phyloP scores from a whole-genome alignment of 139 green algal species.

The Chlorella sp. region DNA sequence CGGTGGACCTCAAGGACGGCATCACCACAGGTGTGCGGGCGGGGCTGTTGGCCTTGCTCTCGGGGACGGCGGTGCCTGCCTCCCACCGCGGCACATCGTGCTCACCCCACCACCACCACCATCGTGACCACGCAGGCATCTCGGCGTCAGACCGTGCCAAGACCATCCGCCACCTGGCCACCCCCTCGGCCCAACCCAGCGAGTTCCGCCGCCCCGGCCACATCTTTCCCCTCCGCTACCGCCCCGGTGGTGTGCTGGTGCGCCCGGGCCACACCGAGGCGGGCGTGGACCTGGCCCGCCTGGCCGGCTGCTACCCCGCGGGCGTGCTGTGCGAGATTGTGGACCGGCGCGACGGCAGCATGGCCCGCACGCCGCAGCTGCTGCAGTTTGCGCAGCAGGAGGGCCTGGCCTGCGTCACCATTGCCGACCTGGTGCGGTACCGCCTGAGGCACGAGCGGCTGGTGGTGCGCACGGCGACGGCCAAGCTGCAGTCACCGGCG shows the following conservation, averaged over 20 bases:
- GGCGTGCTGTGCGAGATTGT: slow-evolving; percentile 96
- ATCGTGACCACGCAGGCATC: slow-evolving; percentile 85
- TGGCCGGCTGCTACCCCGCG: slow-evolving; percentile 81
- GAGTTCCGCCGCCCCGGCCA: slow-evolving; percentile 92
- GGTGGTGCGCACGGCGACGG: slow-evolving; percentile 2
- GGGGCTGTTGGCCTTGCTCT: too few species aligned
- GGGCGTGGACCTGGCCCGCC: slow-evolving; percentile 77
- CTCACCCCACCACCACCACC: too few species aligned
- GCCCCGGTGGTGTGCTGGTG: slow-evolving; percentile 71
- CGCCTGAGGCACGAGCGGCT: slow-evolving; percentile 36
- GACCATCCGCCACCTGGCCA: slow-evolving; percentile 79
- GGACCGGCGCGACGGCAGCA: slow-evolving; percentile 69
- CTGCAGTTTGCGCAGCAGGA: slow-evolving; percentile 74
- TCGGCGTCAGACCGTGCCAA: slow-evolving; percentile 79
- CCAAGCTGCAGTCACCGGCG: slow-evolving; percentile 11
- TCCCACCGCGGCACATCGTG: too few species aligned
- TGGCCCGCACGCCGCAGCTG: slow-evolving; percentile 80
- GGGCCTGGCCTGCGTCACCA: slow-evolving; percentile 84
- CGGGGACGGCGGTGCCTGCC: too few species aligned
- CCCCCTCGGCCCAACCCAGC: slow-evolving; percentile 33
- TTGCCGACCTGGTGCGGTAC: slow-evolving; percentile 82
- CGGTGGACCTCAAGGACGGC: slow-evolving; percentile 71
- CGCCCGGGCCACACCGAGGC: slow-evolving; percentile 89
- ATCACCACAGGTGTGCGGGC: slow-evolving; percentile 67
- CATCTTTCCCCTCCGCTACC: slow-evolving; percentile 88